Conservation (phyloP, 306 rosid genomes). For the Vigna nakashimae region DNA sequence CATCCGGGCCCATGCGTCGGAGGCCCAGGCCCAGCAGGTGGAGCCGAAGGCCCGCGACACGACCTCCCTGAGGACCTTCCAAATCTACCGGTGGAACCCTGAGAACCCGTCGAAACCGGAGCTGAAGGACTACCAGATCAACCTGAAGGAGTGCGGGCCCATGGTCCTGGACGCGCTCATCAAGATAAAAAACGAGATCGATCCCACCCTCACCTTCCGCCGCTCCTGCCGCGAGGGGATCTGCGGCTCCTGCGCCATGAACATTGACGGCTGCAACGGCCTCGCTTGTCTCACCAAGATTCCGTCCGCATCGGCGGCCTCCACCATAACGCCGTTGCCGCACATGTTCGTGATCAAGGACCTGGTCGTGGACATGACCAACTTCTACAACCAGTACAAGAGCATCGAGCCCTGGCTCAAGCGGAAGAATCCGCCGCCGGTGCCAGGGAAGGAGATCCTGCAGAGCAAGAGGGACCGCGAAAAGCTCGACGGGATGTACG, state of each 20-base stretch:
- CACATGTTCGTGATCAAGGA: slow-evolving; percentile 97
- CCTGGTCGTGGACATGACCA: slow-evolving; percentile 94
- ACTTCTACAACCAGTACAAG: slow-evolving; percentile 96
- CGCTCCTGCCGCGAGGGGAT: slow-evolving; percentile 97
- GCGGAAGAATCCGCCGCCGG: slow-evolving; percentile 74
- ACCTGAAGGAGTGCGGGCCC: slow-evolving; percentile 95
- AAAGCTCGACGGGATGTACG: slow-evolving; percentile 98
- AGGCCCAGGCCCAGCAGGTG: slow-evolving; percentile 61
- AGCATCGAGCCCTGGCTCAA: slow-evolving; percentile 98
- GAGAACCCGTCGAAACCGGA: slow-evolving; percentile 78
- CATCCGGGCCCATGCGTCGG: slow-evolving; percentile 71
- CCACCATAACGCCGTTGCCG: slow-evolving; percentile 82
- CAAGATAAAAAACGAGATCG: slow-evolving; percentile 94
- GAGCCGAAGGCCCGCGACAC: slow-evolving; percentile 50
- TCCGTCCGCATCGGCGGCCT: slow-evolving; percentile 22
- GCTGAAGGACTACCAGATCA: slow-evolving; percentile 74
- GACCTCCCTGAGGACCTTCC: slow-evolving; percentile 65
- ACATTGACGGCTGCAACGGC: slow-evolving; percentile 96
- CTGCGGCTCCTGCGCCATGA: slow-evolving; percentile 99
- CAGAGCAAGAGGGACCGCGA: slow-evolving; percentile 92
- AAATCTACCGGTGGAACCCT: slow-evolving; percentile 96
- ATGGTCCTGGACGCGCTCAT: slow-evolving; percentile 96
- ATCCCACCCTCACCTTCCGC: slow-evolving; percentile 81
- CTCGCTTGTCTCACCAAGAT: slow-evolving; percentile 94
- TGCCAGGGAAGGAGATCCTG: slow-evolving; percentile 70